Percentiles rank a stretch among this genome's conserved stretches.
Conservation (phyloP, 2,329 filamentous ascomycete species). For the Cylindrodendrum hubeiense region DNA sequence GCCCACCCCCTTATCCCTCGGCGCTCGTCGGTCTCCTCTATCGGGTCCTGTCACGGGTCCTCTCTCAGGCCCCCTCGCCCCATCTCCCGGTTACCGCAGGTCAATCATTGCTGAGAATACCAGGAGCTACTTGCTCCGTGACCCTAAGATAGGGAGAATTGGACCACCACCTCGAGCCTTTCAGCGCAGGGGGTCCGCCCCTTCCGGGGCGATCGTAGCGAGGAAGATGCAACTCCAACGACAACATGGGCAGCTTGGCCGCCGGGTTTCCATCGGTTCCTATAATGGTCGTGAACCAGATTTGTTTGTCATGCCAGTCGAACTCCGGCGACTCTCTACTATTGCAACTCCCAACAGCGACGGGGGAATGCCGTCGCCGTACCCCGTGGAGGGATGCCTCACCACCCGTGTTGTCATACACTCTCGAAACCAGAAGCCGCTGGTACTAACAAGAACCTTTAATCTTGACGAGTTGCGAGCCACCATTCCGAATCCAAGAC, state of each 20-base stretch:
- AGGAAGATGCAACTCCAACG: slow-evolving; percentile 40
- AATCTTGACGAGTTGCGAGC: slow-evolving; percentile 61
- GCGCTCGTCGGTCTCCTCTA: slow-evolving; percentile 31
- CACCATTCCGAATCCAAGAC: slow-evolving; percentile 55
- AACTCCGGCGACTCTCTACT: slow-evolving; percentile 36
- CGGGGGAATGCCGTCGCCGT: slow-evolving; percentile 26
- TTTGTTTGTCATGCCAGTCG: slow-evolving; percentile 43
- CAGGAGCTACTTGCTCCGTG: slow-evolving; percentile 32
- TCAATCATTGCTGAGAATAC: slow-evolving; percentile 37
- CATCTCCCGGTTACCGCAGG: slow-evolving; percentile 17
- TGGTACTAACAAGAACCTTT: slow-evolving; percentile 64
- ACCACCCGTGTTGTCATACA: slow-evolving; percentile 46
- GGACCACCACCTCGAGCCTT: neutral
- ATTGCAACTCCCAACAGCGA: slow-evolving; percentile 21
- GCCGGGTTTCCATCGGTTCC: slow-evolving; percentile 29
- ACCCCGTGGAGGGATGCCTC: slow-evolving; percentile 33
- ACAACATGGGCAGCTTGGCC: slow-evolving; percentile 40
- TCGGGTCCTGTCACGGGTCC: slow-evolving; percentile 38
- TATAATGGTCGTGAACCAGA: slow-evolving; percentile 34
- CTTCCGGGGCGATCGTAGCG: slow-evolving; percentile 23
- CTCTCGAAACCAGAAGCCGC: slow-evolving; percentile 55
- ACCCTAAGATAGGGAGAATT: slow-evolving; percentile 9
- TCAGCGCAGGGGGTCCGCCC: slow-evolving; percentile 39
- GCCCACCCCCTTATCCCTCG: slow-evolving; percentile 21
- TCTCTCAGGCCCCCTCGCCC: slow-evolving; percentile 35